Percentiles rank a stretch among this genome's conserved stretches.
Conservation (phyloP, 2,329 filamentous ascomycete species). For the Didymella lethalis region DNA sequence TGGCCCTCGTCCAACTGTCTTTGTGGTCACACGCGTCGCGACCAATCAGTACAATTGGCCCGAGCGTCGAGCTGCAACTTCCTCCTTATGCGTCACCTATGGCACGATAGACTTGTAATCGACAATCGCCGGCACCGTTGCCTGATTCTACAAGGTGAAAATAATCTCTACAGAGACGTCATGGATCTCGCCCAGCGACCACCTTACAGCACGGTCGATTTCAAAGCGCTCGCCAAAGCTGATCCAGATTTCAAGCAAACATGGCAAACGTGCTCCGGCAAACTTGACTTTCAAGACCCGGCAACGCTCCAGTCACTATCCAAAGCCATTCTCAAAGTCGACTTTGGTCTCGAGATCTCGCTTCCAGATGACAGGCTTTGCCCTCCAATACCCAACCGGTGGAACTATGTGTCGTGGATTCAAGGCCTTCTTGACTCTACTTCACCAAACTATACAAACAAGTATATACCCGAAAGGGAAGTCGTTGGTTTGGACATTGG, state of each 20-base stretch:
- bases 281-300: slow-evolving; percentile 83
- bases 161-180: background rate
- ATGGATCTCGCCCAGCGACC: slow-evolving; percentile 41
- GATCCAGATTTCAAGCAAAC: slow-evolving; percentile 67
- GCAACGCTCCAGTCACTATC: slow-evolving; percentile 78
- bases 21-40: background rate
- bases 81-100: slow-evolving; percentile 1
- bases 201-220: slow-evolving; percentile 67
- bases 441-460: slow-evolving; percentile 54
- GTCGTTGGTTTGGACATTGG: slow-evolving; percentile 83
- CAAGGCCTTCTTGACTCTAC: slow-evolving; percentile 81
- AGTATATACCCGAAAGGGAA: slow-evolving; percentile 59
- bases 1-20: background rate
- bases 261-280: slow-evolving; percentile 56
- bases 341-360: slow-evolving; percentile 76
- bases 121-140: background rate
- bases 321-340: slow-evolving; percentile 74
- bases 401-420: slow-evolving; percentile 92
- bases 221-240: slow-evolving; percentile 65
- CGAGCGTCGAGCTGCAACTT: slow-evolving; percentile 21
- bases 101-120: background rate
- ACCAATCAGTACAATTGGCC: slow-evolving; percentile 37
- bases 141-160: too few relatives aligned
- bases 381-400: slow-evolving; percentile 76
- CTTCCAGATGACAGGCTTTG: slow-evolving; percentile 83